A percentile compares a stretch with the other conserved stretches of the same genome.
Evolutionary conservation across 306 rosid species (phyloP).

Genomic region (Lupinus albus): DNA sequence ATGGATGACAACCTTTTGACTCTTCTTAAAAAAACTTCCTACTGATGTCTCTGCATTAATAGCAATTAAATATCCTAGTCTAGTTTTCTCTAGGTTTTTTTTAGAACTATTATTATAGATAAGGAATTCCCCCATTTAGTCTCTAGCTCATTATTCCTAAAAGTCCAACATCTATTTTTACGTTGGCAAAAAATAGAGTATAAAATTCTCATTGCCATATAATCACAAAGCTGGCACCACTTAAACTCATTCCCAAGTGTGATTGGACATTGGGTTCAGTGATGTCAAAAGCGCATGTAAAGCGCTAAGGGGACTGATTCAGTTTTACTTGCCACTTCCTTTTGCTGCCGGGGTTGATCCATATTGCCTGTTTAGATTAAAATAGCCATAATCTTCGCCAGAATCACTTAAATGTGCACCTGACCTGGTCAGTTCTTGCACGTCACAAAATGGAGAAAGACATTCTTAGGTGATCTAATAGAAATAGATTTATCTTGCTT

Average conservation of each 20-base stretch:
- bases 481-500: too few species aligned
- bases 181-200: not conserved
- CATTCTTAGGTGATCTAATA: too few species aligned
- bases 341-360: slow-evolving; percentile 6
- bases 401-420: slow-evolving; percentile 4
- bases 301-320: slow-evolving; percentile 12
- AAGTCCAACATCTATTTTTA: slow-evolving; percentile 18
- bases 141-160: slow-evolving; percentile 10
- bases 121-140: slow-evolving; percentile 25
- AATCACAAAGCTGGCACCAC: slow-evolving; percentile 4
- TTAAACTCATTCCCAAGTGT: slow-evolving; percentile 17
- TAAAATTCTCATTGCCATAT: slow-evolving; percentile 19
- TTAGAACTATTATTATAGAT: not conserved
- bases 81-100: slow-evolving; percentile 16
- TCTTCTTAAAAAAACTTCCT: slow-evolving; percentile 29
- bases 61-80: slow-evolving; percentile 23
- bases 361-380: slow-evolving; percentile 24
- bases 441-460: not conserved
- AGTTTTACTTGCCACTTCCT: slow-evolving; percentile 1
- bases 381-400: not conserved
- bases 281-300: slow-evolving; percentile 18
- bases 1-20: slow-evolving; percentile 44
- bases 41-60: slow-evolving; percentile 29
- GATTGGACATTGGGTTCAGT: slow-evolving; percentile 17
- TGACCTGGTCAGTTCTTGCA: slow-evolving; percentile 18